These are phyloP conservation scores for Torulaspora pretoriensis DNA, from an alignment of 1,139 yeast genomes.

Conservation along the genomic window DNA sequence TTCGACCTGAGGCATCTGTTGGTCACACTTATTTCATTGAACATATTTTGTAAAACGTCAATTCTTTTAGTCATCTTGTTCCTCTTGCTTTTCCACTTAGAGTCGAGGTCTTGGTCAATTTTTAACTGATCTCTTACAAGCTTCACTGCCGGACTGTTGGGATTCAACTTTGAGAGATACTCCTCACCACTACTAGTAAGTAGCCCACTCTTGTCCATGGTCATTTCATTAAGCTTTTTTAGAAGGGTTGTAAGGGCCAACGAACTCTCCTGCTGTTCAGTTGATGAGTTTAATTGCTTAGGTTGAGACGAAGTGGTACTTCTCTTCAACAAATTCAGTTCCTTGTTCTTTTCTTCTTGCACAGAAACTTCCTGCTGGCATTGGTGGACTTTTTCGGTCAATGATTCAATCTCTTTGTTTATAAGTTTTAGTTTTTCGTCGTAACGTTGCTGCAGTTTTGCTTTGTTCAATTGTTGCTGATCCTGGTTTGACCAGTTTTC, in stretches of 20 bases:
- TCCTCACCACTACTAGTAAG: slow-evolving; percentile 24
- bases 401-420: slow-evolving; percentile 13
- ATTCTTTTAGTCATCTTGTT: slow-evolving; percentile 21
- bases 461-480: slow-evolving; percentile 19
- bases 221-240: slow-evolving; percentile 22
- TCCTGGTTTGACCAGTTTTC: slow-evolving; percentile 22
- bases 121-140: slow-evolving; percentile 28
- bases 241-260: slow-evolving; percentile 14
- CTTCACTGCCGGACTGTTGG: slow-evolving; percentile 21
- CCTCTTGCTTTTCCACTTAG: slow-evolving; percentile 26
- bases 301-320: slow-evolving; percentile 9
- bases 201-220: slow-evolving; percentile 27
- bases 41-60: slow-evolving; percentile 24
- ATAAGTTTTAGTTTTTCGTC: slow-evolving; percentile 11
- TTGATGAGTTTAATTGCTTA: slow-evolving; percentile 1
- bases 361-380: slow-evolving; percentile 22
- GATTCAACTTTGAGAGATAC: slow-evolving; percentile 23
- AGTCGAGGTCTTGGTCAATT: slow-evolving; percentile 27
- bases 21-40: slow-evolving; percentile 22
- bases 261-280: slow-evolving; percentile 10
- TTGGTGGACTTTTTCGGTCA: slow-evolving; percentile 12
- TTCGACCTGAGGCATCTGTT: slow-evolving; percentile 28
- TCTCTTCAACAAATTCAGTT: slow-evolving; percentile 21
- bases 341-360: slow-evolving; percentile 27
- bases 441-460: slow-evolving; percentile 18